Percentiles rank a stretch among this genome's conserved stretches.
Conservation (phyloP, 228 moss, liverwort and hornwort species). For the Sphagnum magellanicum region DNA sequence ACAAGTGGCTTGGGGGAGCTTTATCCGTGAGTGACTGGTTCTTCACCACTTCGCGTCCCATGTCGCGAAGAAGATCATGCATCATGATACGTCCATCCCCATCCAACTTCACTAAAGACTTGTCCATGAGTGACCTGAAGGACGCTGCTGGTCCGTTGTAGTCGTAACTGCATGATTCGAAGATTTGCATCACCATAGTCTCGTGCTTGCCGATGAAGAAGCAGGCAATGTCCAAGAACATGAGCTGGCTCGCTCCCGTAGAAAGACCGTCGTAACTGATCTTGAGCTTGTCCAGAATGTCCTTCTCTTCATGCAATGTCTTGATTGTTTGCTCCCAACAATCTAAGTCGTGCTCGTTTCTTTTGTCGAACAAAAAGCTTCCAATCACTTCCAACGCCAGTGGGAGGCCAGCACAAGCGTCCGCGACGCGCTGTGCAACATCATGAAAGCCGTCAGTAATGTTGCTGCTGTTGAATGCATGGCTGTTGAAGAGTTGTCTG, state of each 20-base stretch:
- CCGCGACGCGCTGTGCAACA: slow-evolving; percentile 3
- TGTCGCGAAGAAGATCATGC: too few species aligned
- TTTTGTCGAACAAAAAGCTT: neutral
- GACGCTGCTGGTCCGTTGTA: too few species aligned
- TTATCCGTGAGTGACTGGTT: too few species aligned
- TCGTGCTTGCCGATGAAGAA: neutral
- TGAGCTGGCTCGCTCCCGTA: neutral
- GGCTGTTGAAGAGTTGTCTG: slow-evolving; percentile 1
- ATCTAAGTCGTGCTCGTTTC: neutral
- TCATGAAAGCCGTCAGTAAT: neutral
- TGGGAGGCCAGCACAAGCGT: slow-evolving; percentile 5
- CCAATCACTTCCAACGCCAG: slow-evolving; percentile 7
- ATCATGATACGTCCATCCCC: too few species aligned
- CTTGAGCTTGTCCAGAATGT: slow-evolving; percentile 5
- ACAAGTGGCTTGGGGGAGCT: too few species aligned
- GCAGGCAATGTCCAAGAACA: slow-evolving; percentile 9
- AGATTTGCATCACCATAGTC: slow-evolving; percentile 3
- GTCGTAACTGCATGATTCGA: too few species aligned
- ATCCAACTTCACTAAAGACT: too few species aligned
- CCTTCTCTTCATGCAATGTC: neutral
- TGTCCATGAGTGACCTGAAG: too few species aligned
- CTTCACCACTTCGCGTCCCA: too few species aligned
- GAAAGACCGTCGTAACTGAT: neutral
- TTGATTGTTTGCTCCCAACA: slow-evolving; percentile 1
- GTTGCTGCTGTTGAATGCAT: neutral